Conservation (phyloP, 805 yeast species). For the Brettanomyces naardenensis region DNA sequence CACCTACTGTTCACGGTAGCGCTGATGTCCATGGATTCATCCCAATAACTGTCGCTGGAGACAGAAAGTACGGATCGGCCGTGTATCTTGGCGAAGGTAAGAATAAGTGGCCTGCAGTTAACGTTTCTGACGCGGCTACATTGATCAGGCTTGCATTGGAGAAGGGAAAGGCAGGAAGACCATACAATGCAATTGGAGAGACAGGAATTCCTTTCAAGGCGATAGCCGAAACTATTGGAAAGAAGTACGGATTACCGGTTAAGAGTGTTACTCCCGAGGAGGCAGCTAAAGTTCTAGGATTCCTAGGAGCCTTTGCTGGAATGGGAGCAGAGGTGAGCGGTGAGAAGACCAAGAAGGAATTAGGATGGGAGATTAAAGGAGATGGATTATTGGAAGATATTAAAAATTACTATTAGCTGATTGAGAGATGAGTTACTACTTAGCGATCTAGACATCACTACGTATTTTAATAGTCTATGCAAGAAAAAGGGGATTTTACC, state of each 20-base stretch:
- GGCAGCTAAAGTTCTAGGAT: neutral
- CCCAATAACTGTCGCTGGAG: neutral
- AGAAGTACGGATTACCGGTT: neutral
- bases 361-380: neutral
- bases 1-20: neutral
- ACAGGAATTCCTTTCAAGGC: neutral
- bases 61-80: neutral
- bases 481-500: no score
- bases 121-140: neutral
- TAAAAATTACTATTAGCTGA: neutral
- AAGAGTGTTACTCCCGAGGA: neutral
- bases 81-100: neutral
- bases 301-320: neutral
- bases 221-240: constrained; percentile 1
- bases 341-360: constrained; percentile 1
- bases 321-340: no score
- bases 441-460: no score
- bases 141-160: neutral
- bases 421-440: no score
- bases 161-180: neutral
- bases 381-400: constrained; percentile 1
- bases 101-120: constrained; percentile 1
- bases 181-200: neutral
- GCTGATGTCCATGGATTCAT: neutral
- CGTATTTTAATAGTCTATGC: no score